Conservation (phyloP, 345 rosid species). For the Ailanthus altissimus region DNA sequence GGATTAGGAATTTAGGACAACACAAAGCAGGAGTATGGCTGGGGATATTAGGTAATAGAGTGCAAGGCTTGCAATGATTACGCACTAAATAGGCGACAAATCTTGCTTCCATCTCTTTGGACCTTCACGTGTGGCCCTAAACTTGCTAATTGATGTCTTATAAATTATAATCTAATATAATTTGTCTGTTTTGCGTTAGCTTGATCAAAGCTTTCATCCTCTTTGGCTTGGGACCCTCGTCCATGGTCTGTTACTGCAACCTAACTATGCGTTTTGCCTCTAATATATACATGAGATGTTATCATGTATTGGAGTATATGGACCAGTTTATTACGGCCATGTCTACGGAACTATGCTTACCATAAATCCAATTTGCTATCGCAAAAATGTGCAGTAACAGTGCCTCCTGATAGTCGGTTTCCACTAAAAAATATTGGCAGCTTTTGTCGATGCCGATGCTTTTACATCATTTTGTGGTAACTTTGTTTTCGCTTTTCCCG, state of each 20-base stretch:
- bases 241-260: neutral
- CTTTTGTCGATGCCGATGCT: neutral
- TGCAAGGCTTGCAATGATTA: neutral
- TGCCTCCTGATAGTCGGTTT: neutral
- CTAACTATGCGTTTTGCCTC: neutral
- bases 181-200: neutral
- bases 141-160: neutral
- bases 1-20: neutral
- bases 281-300: too few species aligned
- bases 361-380: neutral
- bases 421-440: conserved; percentile 8
- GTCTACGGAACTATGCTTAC: neutral
- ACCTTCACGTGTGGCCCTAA: neutral
- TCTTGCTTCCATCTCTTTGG: conserved; percentile 9
- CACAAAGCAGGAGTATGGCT: neutral
- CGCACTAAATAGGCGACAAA: neutral
- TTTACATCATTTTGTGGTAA: neutral
- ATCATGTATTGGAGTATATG: neutral
- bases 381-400: neutral
- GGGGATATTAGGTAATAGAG: neutral
- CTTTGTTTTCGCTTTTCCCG: neutral
- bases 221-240: neutral
- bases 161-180: neutral
- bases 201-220: neutral
- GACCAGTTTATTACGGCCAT: neutral